Percentiles rank a stretch among this genome's conserved stretches.
Conservation (phyloP, 2,329 filamentous ascomycete species). For the Zymoseptoria pseudotritici region DNA sequence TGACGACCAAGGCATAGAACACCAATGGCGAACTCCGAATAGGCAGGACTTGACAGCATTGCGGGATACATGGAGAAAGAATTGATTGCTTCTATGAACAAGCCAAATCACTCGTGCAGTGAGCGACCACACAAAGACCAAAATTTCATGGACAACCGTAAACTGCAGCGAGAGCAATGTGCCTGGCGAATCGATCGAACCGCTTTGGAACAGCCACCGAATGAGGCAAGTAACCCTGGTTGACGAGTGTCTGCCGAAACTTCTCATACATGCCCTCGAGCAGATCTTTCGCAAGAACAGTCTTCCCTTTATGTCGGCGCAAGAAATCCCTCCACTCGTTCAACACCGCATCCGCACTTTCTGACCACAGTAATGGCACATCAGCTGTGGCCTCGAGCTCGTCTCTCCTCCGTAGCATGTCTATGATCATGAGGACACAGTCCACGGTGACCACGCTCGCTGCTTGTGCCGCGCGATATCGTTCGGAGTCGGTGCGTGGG, state of each 20-base stretch:
- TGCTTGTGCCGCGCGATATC: not conserved
- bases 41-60: not conserved
- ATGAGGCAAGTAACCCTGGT: slow-evolving; percentile 1
- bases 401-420: not conserved
- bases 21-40: not conserved
- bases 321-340: not conserved
- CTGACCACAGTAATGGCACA: not conserved
- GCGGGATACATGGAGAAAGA: not conserved
- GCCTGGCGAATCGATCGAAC: not conserved
- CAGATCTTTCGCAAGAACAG: not conserved
- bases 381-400: not conserved
- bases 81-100: not conserved
- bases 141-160: not conserved
- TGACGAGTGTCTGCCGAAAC: slow-evolving; percentile 3
- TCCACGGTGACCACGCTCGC: not conserved
- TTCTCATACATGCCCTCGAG: not conserved
- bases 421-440: not conserved
- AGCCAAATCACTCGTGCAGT: not conserved
- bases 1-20: slow-evolving; percentile 14
- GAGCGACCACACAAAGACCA: not conserved
- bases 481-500: not conserved
- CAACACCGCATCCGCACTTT: not conserved
- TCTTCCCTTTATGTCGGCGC: not conserved
- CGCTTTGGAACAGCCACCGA: not conserved
- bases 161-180: not conserved